Percentiles rank a stretch among this genome's conserved stretches.
phyloP scores from a whole-genome alignment of 805 yeast genomes.

The Yamadazyma kitorensis region DNA sequence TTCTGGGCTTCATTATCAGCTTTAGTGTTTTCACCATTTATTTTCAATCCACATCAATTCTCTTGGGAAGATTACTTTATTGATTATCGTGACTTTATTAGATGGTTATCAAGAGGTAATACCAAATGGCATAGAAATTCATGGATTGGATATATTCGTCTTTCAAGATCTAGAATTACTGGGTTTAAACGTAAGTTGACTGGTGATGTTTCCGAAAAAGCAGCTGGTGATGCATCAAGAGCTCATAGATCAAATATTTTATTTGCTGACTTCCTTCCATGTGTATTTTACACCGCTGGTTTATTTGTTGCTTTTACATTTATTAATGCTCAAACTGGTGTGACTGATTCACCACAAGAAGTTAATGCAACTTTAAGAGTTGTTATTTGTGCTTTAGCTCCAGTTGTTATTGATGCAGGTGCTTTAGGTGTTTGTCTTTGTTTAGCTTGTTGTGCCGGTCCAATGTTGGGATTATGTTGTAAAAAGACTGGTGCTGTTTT shows the following conservation, averaged over 20 bases:
- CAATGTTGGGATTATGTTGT: conserved; percentile 90
- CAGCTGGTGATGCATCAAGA: conserved; percentile 66
- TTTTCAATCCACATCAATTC: conserved; percentile 97
- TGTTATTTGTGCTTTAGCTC: conserved; percentile 81
- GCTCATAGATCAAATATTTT: conserved; percentile 76
- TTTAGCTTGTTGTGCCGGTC: conserved; percentile 96
- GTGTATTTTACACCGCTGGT: conserved; percentile 65
- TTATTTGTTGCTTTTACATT: conserved; percentile 76
- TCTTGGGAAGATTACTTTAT: conserved; percentile 94
- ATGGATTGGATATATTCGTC: conserved; percentile 81
- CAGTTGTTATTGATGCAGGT: conserved; percentile 89
- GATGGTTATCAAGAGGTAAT: conserved; percentile 91
- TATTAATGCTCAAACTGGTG: conserved; percentile 87
- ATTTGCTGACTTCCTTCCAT: conserved; percentile 76
- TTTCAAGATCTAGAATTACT: conserved; percentile 82
- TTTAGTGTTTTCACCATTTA: conserved; percentile 85
- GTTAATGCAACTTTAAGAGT: conserved; percentile 75
- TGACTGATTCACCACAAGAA: conserved; percentile 39
- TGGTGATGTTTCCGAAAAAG: conserved; percentile 65
- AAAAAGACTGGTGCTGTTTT: conserved; percentile 93
- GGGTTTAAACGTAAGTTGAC: conserved; percentile 80
- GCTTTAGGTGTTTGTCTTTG: conserved; percentile 71
- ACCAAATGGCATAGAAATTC: conserved; percentile 86
- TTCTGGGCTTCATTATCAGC: conserved; percentile 94
- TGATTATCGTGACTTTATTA: conserved; percentile 90